Evolutionary conservation across 306 rosid species (phyloP).

Genomic region (Alnus rubra): DNA sequence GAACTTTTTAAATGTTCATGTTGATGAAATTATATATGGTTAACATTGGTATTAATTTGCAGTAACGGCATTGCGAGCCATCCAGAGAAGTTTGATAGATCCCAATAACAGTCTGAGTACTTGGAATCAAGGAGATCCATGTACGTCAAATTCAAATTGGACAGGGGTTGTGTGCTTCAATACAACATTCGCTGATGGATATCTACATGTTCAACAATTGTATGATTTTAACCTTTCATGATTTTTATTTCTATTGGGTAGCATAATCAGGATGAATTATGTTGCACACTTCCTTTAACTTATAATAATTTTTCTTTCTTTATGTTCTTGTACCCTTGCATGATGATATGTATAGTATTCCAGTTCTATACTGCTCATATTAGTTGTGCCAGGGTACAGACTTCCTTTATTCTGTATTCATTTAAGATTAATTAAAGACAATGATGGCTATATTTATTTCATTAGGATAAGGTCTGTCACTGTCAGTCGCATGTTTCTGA

Average conservation of each 20-base stretch:
- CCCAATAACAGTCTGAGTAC: no score
- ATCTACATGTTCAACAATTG: conserved; percentile 50
- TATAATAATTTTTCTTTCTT: background rate
- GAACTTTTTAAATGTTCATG: conserved; percentile 1
- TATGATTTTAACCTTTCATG: conserved; percentile 25
- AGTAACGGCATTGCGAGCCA: no score
- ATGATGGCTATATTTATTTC: no score
- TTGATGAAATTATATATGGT: background rate
- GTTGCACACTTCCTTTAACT: background rate
- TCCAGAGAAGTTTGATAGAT: no score
- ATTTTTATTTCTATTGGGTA: background rate
- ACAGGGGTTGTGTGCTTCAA: conserved; percentile 51
- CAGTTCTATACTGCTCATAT: conserved; percentile 9
- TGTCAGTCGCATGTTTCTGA: no score
- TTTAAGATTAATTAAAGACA: no score
- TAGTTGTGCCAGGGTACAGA: no score
- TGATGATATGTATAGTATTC: background rate
- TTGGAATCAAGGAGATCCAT: no score
- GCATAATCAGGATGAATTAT: background rate
- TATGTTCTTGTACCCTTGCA: background rate
- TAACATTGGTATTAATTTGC: no score
- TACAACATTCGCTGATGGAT: conserved; percentile 31
- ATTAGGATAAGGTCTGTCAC: no score
- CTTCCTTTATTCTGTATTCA: no score
- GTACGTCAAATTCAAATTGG: conserved; percentile 17